Base-by-base conservation (phyloP, 139 green algal species). In the Coelastrella sp. region DNA sequence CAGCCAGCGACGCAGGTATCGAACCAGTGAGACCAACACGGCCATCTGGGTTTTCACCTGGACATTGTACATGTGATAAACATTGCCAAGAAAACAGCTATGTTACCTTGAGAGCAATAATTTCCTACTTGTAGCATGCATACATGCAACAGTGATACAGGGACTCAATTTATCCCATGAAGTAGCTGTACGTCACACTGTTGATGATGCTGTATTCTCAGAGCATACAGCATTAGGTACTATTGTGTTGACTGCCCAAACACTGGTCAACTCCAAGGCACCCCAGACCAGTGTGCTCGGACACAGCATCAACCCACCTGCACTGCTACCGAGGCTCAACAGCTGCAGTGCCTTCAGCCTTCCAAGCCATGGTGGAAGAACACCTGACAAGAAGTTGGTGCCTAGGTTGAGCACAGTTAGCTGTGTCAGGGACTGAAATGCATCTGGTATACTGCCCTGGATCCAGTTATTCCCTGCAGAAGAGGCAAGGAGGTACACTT, bases 391-490 rank as follows among this genome's bases (percentile, higher is more conserved):
- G 34, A 60, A 53, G 62, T 90, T 90, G 41, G n/a, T 53, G 4
- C 32, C 37, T 1, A 90, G 50, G 23, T 13, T 45, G 0, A 90
- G 71, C 5, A 6, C 15, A 2, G 34, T 19, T 8, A 90, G 73
- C 13, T 75, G 37, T 11, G 45, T 80, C 9, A 90, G 60, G 23
- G 48, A 48, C 76, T 64, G 59, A 57, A 88, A 38, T 7, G 30
- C 15, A 4, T 34, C 4, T 7, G 45, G 57, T 0, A 92, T 63
- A 37, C 43, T 68, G 41, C 85, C 85, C 13, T 32, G 59, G 59
- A 92, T 83, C 72, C 34, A 84, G 83, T 92, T 92, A 79, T 87
- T 88, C 30, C 53, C 82, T 86, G 80, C 17, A 57, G 2, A 0
- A 60, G 4, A 37, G 53, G 35, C 23, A 59, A n/a, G 2, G 32